Percentiles rank a stretch among this genome's conserved stretches.
Conservation (phyloP, 257 asterid genomes). For the Leonotis leonurus region DNA sequence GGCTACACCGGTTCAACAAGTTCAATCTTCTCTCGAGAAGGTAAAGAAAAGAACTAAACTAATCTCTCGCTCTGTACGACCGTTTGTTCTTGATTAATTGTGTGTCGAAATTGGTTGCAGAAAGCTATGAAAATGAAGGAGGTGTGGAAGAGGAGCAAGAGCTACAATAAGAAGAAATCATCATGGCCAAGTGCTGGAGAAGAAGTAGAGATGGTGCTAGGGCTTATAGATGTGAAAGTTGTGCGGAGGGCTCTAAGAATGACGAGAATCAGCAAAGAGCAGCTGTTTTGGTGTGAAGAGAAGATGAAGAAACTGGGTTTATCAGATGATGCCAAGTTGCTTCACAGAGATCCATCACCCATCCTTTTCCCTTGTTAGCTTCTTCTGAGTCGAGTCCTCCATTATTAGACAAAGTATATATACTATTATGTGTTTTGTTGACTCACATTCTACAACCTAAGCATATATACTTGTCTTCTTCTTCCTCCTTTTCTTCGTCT, state of each 20-base stretch:
- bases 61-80: background rate
- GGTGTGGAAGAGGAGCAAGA: slow-evolving; percentile 54
- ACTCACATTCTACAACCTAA: too few relatives aligned
- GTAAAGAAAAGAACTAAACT: slow-evolving; percentile 19
- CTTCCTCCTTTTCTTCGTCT: too few relatives aligned
- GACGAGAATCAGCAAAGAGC: slow-evolving; percentile 57
- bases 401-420: background rate
- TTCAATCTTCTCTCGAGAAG: slow-evolving; percentile 72
- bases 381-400: background rate
- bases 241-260: slow-evolving; percentile 54
- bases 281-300: slow-evolving; percentile 79
- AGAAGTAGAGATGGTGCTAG: slow-evolving; percentile 64
- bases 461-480: too few relatives aligned
- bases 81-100: too few relatives aligned
- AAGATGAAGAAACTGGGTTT: slow-evolving; percentile 67
- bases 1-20: slow-evolving; percentile 68
- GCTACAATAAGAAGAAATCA: slow-evolving; percentile 58
- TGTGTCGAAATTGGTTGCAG: slow-evolving; percentile 41
- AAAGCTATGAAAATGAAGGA: slow-evolving; percentile 76
- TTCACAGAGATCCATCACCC: slow-evolving; percentile 80
- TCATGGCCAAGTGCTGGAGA: slow-evolving; percentile 50
- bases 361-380: slow-evolving; percentile 57
- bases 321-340: slow-evolving; percentile 55
- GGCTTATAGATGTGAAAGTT: slow-evolving; percentile 59
- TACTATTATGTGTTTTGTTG: too few relatives aligned